These are phyloP conservation scores for Dittrichia graveolens DNA, from an alignment of 129 eudicot genomes.

Conservation along the genomic window DNA sequence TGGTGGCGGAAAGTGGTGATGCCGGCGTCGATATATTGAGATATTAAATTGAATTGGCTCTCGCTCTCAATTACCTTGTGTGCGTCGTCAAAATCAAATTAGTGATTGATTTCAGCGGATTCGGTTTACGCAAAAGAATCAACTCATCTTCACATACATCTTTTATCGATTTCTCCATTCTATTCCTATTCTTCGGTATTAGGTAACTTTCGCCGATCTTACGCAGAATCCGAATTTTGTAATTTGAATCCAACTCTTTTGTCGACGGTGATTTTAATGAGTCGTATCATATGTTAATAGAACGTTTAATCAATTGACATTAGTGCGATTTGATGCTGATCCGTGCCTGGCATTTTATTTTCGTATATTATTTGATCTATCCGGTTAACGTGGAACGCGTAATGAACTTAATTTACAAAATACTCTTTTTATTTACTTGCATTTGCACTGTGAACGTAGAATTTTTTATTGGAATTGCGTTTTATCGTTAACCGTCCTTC, in stretches of 20 bases:
- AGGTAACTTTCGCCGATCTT: slow-evolving; percentile 22
- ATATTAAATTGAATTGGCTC: slow-evolving; percentile 13
- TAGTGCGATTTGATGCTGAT: neutral
- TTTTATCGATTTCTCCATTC: slow-evolving; percentile 3
- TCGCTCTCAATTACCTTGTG: neutral
- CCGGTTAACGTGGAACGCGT: slow-evolving; percentile 5
- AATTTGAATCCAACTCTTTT: neutral
- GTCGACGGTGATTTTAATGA: neutral
- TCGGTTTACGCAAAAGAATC: neutral
- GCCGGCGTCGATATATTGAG: slow-evolving; percentile 21
- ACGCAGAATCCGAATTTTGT: neutral
- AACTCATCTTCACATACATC: slow-evolving; percentile 1
- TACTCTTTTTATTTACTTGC: neutral
- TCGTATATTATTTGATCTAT: slow-evolving; percentile 1
- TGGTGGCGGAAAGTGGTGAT: slow-evolving; percentile 38
- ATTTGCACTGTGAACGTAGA: neutral
- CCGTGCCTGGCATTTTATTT: neutral
- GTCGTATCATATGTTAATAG: neutral
- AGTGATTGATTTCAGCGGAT: neutral
- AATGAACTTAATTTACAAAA: neutral
- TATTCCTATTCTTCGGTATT: slow-evolving; percentile 2
- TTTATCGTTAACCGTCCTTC: slow-evolving; percentile 3
- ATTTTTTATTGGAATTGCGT: neutral
- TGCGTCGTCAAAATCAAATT: neutral
- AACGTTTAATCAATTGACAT: neutral